Percentiles rank a stretch among this genome's conserved stretches.
phyloP scores from a whole-genome alignment of 768 basidiomycete genomes.

The Saitozyma sp. region DNA sequence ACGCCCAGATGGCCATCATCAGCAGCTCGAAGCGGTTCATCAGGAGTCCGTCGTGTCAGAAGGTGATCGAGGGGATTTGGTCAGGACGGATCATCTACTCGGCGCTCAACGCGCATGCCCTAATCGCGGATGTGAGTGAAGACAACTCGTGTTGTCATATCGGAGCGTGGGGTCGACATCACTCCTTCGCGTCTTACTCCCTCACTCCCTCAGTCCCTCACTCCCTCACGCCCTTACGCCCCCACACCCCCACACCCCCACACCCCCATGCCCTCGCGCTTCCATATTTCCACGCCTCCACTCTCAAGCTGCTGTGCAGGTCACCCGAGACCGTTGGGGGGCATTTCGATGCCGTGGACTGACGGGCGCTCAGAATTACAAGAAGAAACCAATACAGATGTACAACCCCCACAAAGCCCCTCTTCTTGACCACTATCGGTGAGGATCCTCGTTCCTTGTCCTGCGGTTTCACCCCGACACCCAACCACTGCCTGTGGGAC shows the following conservation, averaged over 20 bases:
- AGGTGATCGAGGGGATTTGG: slow-evolving; percentile 65
- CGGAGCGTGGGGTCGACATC: too few species aligned
- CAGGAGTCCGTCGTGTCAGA: slow-evolving; percentile 83
- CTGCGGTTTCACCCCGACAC: slow-evolving; percentile 52
- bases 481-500: too few species aligned
- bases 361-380: slow-evolving; percentile 71
- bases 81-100: slow-evolving; percentile 78
- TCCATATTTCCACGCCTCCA: too few species aligned
- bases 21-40: slow-evolving; percentile 85
- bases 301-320: too few species aligned
- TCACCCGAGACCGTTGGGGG: too few species aligned
- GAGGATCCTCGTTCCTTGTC: slow-evolving; percentile 21
- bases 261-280: too few species aligned
- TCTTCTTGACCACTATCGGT: slow-evolving; percentile 94
- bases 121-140: slow-evolving; percentile 74
- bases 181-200: too few species aligned
- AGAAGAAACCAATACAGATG: slow-evolving; percentile 84
- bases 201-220: too few species aligned
- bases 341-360: slow-evolving; percentile 6
- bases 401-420: slow-evolving; percentile 94
- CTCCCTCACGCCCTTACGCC: too few species aligned
- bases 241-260: too few species aligned
- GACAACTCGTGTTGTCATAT: neutral
- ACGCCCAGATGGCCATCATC: slow-evolving; percentile 66
- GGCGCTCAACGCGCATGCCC: slow-evolving; percentile 69